Percentiles rank a stretch among this genome's conserved stretches.
Evolutionary conservation across 345 rosid genomes (phyloP).

Genomic region (Syzygium aqueum): DNA sequence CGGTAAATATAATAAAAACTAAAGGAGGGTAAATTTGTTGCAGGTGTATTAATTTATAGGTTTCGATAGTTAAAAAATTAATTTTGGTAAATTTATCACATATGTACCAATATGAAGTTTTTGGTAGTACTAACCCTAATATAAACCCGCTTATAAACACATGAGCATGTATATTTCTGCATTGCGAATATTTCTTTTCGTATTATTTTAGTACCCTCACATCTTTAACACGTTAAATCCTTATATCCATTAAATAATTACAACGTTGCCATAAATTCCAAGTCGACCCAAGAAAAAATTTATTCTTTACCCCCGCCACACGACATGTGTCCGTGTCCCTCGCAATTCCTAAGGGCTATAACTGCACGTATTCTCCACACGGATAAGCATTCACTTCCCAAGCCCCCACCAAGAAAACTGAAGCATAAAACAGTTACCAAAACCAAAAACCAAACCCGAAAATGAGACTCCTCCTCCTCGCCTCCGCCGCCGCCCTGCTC

Average conservation of each 20-base stretch:
- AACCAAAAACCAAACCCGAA: neutral
- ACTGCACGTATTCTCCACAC: neutral
- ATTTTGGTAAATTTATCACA: too few species aligned
- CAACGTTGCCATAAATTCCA: neutral
- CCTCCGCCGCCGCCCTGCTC: neutral
- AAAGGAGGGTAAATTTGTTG: too few species aligned
- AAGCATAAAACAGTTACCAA: neutral
- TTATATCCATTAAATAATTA: neutral
- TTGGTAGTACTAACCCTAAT: too few species aligned
- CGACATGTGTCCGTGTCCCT: neutral
- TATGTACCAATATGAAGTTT: too few species aligned
- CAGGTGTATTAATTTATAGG: rapidly evolving
- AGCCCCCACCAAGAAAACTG: neutral
- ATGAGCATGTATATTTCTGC: too few species aligned
- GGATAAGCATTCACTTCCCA: neutral
- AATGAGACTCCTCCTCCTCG: neutral
- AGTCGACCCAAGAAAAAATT: neutral
- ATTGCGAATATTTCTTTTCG: neutral
- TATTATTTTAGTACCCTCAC: neutral
- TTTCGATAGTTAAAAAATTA: too few species aligned
- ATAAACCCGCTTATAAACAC: neutral
- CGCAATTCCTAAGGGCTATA: neutral
- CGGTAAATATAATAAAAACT: too few species aligned
- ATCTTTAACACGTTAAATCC: neutral
- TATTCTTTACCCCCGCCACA: neutral